phyloP scores from a whole-genome alignment of 2,329 filamentous ascomycete genomes.

The Ophiostoma sp. region DNA sequence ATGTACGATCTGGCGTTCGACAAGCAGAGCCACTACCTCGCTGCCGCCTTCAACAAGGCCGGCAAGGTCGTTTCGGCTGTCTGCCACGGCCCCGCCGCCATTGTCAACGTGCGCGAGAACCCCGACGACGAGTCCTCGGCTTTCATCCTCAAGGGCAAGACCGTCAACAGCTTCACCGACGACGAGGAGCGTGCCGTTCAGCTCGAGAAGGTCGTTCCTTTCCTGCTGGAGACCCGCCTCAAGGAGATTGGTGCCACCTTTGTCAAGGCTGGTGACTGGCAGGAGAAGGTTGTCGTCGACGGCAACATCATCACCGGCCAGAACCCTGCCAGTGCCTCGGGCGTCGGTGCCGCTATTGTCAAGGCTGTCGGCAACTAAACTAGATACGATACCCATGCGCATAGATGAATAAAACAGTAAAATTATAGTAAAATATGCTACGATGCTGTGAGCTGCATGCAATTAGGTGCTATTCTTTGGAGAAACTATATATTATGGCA shows the following conservation, averaged over 20 bases:
- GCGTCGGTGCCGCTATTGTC: constrained; percentile 47
- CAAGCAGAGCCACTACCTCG: constrained; percentile 51
- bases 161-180: constrained; percentile 57
- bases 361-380: constrained; percentile 6
- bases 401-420: background rate
- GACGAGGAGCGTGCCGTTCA: constrained; percentile 47
- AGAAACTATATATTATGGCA: too few relatives aligned
- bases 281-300: constrained; percentile 45
- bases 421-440: constrained; percentile 7
- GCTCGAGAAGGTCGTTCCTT: constrained; percentile 44
- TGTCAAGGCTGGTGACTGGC: constrained; percentile 50
- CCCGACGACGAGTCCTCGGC: constrained; percentile 38
- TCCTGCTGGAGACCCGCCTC: constrained; percentile 55
- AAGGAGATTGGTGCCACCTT: constrained; percentile 48
- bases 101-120: constrained; percentile 49
- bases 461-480: background rate
- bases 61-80: constrained; percentile 61
- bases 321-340: constrained; percentile 50
- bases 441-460: background rate
- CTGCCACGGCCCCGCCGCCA: constrained; percentile 62
- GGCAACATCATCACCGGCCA: constrained; percentile 53
- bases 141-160: constrained; percentile 49
- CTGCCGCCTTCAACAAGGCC: constrained; percentile 56
- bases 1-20: constrained; percentile 63
- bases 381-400: background rate